Evolutionary conservation across 2,329 filamentous ascomycete species (phyloP), one percentile per base, ranked within the genome.

Genomic region (Ascochyta pisi): DNA sequence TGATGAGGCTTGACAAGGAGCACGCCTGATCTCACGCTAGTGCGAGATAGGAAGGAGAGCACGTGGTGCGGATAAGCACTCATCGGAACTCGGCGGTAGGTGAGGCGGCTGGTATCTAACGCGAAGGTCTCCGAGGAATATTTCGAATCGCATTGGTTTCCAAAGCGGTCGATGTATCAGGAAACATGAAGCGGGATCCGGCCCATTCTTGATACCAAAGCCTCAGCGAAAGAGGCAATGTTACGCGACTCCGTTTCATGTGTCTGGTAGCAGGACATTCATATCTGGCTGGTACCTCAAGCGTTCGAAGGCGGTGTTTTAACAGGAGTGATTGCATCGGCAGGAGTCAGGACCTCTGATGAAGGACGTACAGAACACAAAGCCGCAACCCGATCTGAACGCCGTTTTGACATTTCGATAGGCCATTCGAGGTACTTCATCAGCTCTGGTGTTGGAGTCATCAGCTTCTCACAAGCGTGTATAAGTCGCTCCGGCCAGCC

Each of bases 401-500:
- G 4, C 9, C 38, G 42, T 19, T 50, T 53, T 1, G 66, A 67
- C 16, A 68, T 57, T 24, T 61, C 50, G 13, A 62, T 54, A 22
- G 69, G 68, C 68, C 68, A 73, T 26, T 65, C 63, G 6, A 73
- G 51, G 64, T 68, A 73, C 15, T 58, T 51, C 1, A 62, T 46
- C 0, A 73, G 58, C 39, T 72, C 70, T 15, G 70, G 68, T 16
- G 58, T 66, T 22, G 57, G 52, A 23, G 61, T 58, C 22, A 73
- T 34, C 8, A 70, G 38, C 8, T 66, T 56, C 39, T 67, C 61
- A 8, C 65, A 59, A 1, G 66, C 68, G 15, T 41, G 16, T 16
- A 71, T 55, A 15, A 73, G 58, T 46, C 67, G 63, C 27, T 59
- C 41, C 6, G 67, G 65, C 69, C 70, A 73, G 23, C 67, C 65